A percentile compares a stretch with the other conserved stretches of the same genome.
These are phyloP conservation scores for Cryptosporidium xiaoi DNA, from an alignment of 169 alveolate genomes.

Conservation along the genomic window DNA sequence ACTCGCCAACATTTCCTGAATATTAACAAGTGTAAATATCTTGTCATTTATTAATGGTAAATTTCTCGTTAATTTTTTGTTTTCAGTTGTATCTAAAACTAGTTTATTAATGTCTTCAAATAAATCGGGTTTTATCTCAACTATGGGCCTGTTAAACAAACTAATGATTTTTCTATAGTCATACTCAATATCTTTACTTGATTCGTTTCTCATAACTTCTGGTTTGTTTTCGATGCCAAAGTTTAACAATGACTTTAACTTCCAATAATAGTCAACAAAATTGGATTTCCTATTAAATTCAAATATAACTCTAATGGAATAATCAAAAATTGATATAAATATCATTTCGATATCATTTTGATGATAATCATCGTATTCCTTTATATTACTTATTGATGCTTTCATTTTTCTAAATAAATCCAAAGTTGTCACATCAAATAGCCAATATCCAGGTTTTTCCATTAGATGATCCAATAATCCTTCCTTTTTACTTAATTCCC, in stretches of 20 bases:
- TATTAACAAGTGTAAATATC: not conserved
- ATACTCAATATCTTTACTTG: not conserved
- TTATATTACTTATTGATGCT: not conserved
- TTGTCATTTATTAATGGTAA: not conserved
- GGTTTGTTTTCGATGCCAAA: not conserved
- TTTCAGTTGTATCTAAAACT: not conserved
- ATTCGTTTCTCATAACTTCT: not conserved
- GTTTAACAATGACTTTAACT: constrained; percentile 2
- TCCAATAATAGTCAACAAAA: constrained; percentile 19
- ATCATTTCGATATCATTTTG: constrained; percentile 38
- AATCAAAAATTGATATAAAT: not conserved
- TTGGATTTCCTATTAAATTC: constrained; percentile 22
- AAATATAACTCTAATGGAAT: not conserved
- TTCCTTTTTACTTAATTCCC: constrained; percentile 15
- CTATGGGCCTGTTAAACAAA: constrained; percentile 44
- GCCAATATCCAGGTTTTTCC: constrained; percentile 36
- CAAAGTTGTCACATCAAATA: constrained; percentile 18
- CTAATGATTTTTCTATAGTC: constrained; percentile 15
- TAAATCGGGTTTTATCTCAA: constrained; percentile 7
- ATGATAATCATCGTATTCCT: not conserved
- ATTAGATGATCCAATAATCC: not conserved
- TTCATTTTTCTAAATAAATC: not conserved
- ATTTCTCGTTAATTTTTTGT: too few species aligned
- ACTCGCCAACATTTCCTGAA: not conserved
- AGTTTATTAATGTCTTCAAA: not conserved